Conservation (phyloP, 495 filamentous ascomycete genomes). For the Penicillium odoratum region DNA sequence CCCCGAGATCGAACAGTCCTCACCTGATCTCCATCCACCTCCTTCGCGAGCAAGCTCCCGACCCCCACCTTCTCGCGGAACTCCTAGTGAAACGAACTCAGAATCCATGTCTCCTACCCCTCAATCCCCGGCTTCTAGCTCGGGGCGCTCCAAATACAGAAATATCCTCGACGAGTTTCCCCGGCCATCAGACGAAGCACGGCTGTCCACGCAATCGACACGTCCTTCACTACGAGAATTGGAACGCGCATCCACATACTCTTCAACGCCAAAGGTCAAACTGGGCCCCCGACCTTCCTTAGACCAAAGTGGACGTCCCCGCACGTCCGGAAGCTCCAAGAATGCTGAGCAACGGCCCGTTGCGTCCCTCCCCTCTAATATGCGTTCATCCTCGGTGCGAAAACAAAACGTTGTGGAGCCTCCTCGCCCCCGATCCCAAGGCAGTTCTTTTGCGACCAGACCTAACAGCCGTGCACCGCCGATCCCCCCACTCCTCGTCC, state of each 20-base stretch:
- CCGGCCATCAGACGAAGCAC: conserved; percentile 39
- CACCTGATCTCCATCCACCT: conserved; percentile 19
- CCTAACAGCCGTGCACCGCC: conserved; percentile 41
- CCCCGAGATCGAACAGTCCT: conserved; percentile 19
- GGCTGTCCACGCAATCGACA: conserved; percentile 63
- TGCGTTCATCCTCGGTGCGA: conserved; percentile 48
- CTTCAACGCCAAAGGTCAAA: conserved; percentile 68
- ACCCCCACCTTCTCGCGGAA: conserved; percentile 25
- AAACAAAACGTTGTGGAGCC: conserved; percentile 31
- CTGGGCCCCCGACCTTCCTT: conserved; percentile 79
- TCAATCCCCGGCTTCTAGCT: conserved; percentile 18
- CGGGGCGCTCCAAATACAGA: conserved; percentile 20
- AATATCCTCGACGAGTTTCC: conserved; percentile 43
- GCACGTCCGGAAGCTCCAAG: conserved; percentile 54
- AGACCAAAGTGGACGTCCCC: conserved; percentile 64
- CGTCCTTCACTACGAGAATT: conserved; percentile 62
- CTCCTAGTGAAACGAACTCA: conserved; percentile 19
- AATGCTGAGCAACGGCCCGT: conserved; percentile 62
- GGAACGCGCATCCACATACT: conserved; percentile 52
- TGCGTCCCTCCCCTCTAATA: conserved; percentile 60
- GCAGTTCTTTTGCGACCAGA: conserved; percentile 37
- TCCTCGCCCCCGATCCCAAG: conserved; percentile 45
- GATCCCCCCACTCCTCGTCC: conserved; percentile 45
- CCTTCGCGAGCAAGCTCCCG: conserved; percentile 23
- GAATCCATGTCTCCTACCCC: conserved; percentile 20